Evolutionary conservation across 768 basidiomycete species (phyloP), one percentile per base, ranked within the genome.

Genomic region (Pleurotus cornucopiae): DNA sequence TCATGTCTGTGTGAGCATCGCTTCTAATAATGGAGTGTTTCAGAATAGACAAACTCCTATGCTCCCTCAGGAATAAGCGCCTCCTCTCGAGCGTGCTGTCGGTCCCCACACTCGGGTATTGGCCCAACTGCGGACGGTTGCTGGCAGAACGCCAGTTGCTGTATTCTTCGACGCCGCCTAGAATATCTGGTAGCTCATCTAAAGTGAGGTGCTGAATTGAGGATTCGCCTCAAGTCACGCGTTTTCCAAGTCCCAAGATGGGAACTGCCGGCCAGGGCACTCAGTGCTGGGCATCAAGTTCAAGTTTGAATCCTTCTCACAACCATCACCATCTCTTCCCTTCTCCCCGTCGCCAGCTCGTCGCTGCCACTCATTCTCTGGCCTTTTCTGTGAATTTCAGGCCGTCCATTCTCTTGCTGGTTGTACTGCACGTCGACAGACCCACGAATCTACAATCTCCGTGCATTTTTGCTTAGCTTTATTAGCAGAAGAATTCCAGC

Each of bases 391-490:
- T 49, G 57, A 57, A 48, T 37, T 20, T 14, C 49, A 58, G 60
- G 62, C 69, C 64, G 62, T 70, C 63, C 64, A 58, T 61, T 66
- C 64, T 37, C 62, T 66, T 52, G 39, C 26, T 46, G 58, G 25
- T 20, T 56, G 54, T 40, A 18, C 54, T 40, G 25, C n/a, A 44
- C 30, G 37, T 41, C 20, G 43, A 46, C 20, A 46, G 21, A 54
- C 44, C 43, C 54, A 49, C 55, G n/a, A 23, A 16, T 47, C 44
- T 25, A 54, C 53, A 26, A n/a, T 54, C 46, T 38, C 34, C 37
- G 45, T 26, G 54, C 30, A 34, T 34, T 34, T 34, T 34, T 34
- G 46, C 49, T 46, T 52, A 47, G 16, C 58, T 60, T 51, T 58
- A 55, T 56, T 48, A 54, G 44, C 51, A 58, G 58, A 52, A 63